A percentile compares a stretch with the other conserved stretches of the same genome.
phyloP scores from a whole-genome alignment of 2,329 filamentous ascomycete species.

The Decorospora gaudefroyi region DNA sequence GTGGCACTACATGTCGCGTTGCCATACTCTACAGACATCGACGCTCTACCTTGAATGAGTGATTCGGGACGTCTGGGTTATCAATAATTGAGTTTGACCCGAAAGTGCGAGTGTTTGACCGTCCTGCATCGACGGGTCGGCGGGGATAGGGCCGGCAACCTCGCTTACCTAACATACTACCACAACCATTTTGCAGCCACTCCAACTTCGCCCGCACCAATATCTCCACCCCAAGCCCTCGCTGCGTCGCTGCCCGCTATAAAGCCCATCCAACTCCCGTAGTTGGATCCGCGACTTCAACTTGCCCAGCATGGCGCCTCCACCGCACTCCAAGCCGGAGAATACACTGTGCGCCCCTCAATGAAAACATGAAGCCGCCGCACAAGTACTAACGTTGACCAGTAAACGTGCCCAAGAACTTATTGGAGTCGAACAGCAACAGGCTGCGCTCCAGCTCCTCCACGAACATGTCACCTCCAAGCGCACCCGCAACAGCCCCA shows the following conservation, averaged over 20 bases:
- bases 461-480: conserved; percentile 99
- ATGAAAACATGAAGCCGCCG: neutral
- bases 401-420: conserved; percentile 88
- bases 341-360: conserved; percentile 72
- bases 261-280: conserved; percentile 36
- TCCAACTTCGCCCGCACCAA: conserved; percentile 24
- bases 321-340: conserved; percentile 96
- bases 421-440: conserved; percentile 92
- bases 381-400: conserved; percentile 14
- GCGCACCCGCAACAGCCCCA: conserved; percentile 94
- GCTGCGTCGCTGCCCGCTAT: conserved; percentile 37
- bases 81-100: too few relatives aligned
- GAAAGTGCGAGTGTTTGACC: too few relatives aligned
- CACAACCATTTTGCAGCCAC: conserved; percentile 26
- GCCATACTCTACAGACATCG: too few relatives aligned
- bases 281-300: conserved; percentile 32
- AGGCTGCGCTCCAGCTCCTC: conserved; percentile 89
- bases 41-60: too few relatives aligned
- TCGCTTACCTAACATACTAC: conserved; percentile 26
- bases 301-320: conserved; percentile 76
- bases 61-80: too few relatives aligned
- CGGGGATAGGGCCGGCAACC: neutral
- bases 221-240: conserved; percentile 19
- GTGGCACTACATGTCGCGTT: too few relatives aligned
- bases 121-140: too few relatives aligned